phyloP scores from a whole-genome alignment of 2,329 filamentous ascomycete genomes.

The Mariannaea sp. region DNA sequence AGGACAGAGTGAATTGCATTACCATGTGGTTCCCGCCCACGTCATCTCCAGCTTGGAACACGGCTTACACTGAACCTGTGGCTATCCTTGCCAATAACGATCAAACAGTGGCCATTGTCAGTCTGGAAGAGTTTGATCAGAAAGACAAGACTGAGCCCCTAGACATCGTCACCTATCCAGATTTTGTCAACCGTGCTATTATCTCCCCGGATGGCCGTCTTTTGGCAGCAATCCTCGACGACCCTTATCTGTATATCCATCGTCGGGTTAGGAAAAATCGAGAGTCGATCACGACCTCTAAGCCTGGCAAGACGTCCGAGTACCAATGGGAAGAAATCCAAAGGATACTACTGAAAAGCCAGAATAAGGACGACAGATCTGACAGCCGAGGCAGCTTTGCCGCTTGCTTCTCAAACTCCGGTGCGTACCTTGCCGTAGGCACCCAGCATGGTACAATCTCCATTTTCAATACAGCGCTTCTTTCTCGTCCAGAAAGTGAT shows the following conservation, averaged over 20 bases:
- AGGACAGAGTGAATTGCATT: constrained; percentile 68
- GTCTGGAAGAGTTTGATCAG: constrained; percentile 63
- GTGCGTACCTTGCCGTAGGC: constrained; percentile 73
- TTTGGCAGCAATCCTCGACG: constrained; percentile 84
- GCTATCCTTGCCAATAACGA: constrained; percentile 89
- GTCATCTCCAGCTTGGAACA: constrained; percentile 32
- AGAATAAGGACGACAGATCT: constrained; percentile 57
- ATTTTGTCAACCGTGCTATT: constrained; percentile 91
- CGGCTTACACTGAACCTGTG: constrained; percentile 58
- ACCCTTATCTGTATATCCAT: constrained; percentile 85
- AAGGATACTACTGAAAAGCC: constrained; percentile 62
- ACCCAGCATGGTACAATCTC: constrained; percentile 83
- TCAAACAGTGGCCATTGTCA: constrained; percentile 83
- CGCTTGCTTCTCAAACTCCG: constrained; percentile 75
- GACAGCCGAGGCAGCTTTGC: constrained; percentile 74
- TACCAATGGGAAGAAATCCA: constrained; percentile 58
- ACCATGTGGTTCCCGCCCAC: constrained; percentile 64
- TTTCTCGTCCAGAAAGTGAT: constrained; percentile 53
- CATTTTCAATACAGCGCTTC: constrained; percentile 65
- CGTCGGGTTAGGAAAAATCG: constrained; percentile 52
- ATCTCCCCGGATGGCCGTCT: constrained; percentile 86
- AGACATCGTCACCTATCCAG: constrained; percentile 73
- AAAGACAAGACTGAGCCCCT: constrained; percentile 59
- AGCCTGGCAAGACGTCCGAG: constrained; percentile 34
- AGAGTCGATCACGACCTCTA: constrained; percentile 25